A percentile compares a stretch with the other conserved stretches of the same genome.
Conservation (phyloP, 2,329 filamentous ascomycete genomes). For the Colletotrichum sp. region DNA sequence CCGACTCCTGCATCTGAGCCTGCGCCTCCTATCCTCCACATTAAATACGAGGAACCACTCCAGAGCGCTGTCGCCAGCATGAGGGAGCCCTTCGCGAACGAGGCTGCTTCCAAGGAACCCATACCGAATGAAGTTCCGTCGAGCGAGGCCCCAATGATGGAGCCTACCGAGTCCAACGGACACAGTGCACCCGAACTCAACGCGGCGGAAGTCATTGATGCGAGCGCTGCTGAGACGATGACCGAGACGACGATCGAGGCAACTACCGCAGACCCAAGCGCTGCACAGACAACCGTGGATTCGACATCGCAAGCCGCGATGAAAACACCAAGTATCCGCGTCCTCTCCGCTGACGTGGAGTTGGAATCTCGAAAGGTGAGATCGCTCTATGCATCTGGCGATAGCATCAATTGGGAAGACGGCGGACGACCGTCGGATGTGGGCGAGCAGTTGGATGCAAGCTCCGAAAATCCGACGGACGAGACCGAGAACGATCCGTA, state of each 20-base stretch:
- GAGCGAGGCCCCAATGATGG: not conserved
- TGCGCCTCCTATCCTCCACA: conserved; percentile 2
- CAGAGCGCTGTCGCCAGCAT: not conserved
- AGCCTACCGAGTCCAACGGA: not conserved
- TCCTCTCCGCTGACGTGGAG: conserved; percentile 61
- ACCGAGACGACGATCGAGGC: not conserved
- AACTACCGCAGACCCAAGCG: not conserved
- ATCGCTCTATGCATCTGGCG: conserved; percentile 67
- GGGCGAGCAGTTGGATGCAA: conserved; percentile 53
- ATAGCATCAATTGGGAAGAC: conserved; percentile 58
- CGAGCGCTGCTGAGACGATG: not conserved
- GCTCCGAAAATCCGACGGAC: conserved; percentile 56
- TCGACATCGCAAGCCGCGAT: conserved; percentile 9
- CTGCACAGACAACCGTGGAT: conserved; percentile 22
- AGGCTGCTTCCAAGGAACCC: not conserved
- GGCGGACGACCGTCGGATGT: conserved; percentile 51
- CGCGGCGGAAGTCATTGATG: not conserved
- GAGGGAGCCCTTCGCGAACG: not conserved
- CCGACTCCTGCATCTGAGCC: not conserved
- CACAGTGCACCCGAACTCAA: not conserved
- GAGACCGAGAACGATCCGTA: conserved; percentile 61
- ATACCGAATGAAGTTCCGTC: not conserved
- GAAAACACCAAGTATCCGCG: conserved; percentile 52
- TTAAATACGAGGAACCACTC: conserved; percentile 8
- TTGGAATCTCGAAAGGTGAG: conserved; percentile 72